Evolutionary conservation across 2,329 filamentous ascomycete species (phyloP), one percentile per base, ranked within the genome.

Genomic region (Phoma sp.): DNA sequence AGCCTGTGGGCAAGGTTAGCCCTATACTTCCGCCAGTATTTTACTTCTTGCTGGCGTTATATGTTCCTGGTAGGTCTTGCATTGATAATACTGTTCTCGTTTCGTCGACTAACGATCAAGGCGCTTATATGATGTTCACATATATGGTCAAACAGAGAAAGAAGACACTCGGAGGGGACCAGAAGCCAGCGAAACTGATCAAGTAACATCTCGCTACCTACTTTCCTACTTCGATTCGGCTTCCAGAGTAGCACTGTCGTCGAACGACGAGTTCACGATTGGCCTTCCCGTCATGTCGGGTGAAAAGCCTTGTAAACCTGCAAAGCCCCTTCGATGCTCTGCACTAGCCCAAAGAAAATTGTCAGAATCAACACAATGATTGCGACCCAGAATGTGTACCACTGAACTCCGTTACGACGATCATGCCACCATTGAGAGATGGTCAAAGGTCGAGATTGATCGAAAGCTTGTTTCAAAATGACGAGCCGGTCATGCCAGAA

Each of bases 311-410:
- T 40, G 19, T 62, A 62, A 0, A 63, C 61, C 17, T 64, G 63
- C 24, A 81, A 33, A 0, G 67, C 77, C 0, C 78, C 76, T 50
- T 78, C 77, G 9, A 81, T 54, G 21, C 72, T 74, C 57, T 82
- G 77, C 2, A 81, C 59, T 1, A 82, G 15, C 0, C 78, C 77
- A 55, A 81, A 80, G 15, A 81, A 62, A 0, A 77, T 50, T 0
- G 79, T 80, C 6, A 80, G 53, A 2, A 67, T 35, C 0, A 79
- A 55, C 1, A 71, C 68, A 2, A 67, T 45, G 1, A 80, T 66
- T 0, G 76, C 78, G 1, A 81, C 72, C 79, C 79, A 82, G 45
- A 81, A 78, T 1, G 76, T 80, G 43, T 76, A 80, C 77, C 78
- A 80, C 39, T 81, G 78, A 0, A 75, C 72, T 0, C 73, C 70